Base-by-base conservation (phyloP, 306 rosid species). In the Gillenia trifoliata region DNA sequence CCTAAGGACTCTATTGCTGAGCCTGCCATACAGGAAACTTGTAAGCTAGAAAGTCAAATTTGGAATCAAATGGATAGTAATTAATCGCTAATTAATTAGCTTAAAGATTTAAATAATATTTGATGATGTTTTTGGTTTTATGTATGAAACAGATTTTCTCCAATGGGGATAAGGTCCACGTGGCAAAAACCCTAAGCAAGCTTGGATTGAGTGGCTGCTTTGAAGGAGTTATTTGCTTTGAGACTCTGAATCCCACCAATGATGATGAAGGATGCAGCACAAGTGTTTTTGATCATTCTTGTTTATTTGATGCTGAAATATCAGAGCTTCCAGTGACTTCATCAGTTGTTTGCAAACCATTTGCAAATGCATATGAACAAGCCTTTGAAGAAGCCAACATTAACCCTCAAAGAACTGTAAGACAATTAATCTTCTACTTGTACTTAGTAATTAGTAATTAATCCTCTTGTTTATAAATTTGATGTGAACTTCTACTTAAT, bases 401-500 rank as follows among this genome's bases (percentile, higher is more conserved):
- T 23, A 75, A 75, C 68, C 72, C 72, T 36, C 78, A 65, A 65
- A 49, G 8, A 49, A 65, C 78, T 49, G 78, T 75, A 75, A 64
- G 78, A 29, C 28, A 28, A 29, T 28, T 12, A 16, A 41, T 41
- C 22, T 66, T 28, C 19, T 25, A 40, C 50, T 25, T n/a, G n/a
- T n/a, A n/a, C n/a, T n/a, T n/a, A n/a, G n/a, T n/a, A n/a, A n/a
- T n/a, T n/a, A n/a, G n/a, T n/a, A n/a, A n/a, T n/a, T n/a, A n/a
- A n/a, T n/a, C n/a, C n/a, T n/a, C n/a, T n/a, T 36, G 31, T 31
- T 34, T 31, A 30, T 17, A 8, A 31, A 52, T 54, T n/a, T 54
- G 60, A 7, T 54, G 60, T 54, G 60, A 54, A n/a, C 25, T 54
- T 54, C 25, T 52, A 17, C 23, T 52, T 52, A 8, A 8, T 38